A percentile compares a stretch with the other conserved stretches of the same genome.
Conservation (phyloP, 306 rosid genomes). For the Lagenaria siceraria region DNA sequence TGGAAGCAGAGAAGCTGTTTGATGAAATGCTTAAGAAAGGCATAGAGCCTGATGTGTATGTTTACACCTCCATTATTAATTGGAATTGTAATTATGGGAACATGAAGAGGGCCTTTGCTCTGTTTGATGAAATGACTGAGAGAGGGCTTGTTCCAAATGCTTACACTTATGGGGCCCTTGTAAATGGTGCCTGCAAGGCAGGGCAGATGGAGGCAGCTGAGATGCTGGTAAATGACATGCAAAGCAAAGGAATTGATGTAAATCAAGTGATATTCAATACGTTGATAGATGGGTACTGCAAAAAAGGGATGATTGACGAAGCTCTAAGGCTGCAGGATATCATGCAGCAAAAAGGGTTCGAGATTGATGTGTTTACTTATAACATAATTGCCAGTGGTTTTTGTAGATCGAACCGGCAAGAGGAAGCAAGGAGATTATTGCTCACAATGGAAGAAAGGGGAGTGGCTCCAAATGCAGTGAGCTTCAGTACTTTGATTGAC, state of each 20-base stretch:
- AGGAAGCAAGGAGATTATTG: constrained; percentile 54
- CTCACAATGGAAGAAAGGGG: constrained; percentile 54
- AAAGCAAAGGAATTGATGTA: constrained; percentile 34
- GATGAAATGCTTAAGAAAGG: constrained; percentile 41
- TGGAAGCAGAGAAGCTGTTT: constrained; percentile 41
- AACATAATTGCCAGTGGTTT: constrained; percentile 54
- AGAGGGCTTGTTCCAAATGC: constrained; percentile 43
- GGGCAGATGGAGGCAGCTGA: constrained; percentile 67
- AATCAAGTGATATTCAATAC: constrained; percentile 50
- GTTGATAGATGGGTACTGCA: constrained; percentile 64
- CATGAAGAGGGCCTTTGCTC: constrained; percentile 41
- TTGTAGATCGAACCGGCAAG: constrained; percentile 31
- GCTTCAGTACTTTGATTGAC: constrained; percentile 49
- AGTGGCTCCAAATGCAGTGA: constrained; percentile 42
- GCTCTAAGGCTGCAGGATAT: constrained; percentile 36
- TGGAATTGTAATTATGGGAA: constrained; percentile 53
- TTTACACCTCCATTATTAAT: constrained; percentile 51
- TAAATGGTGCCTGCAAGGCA: constrained; percentile 53
- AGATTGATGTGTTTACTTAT: constrained; percentile 41
- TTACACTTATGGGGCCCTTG: constrained; percentile 49
- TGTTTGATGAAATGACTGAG: constrained; percentile 60
- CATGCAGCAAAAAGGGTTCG: constrained; percentile 55
- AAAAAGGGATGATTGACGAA: constrained; percentile 51
- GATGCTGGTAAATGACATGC: constrained; percentile 58
- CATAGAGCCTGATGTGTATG: constrained; percentile 46